A percentile compares a stretch with the other conserved stretches of the same genome.
Conservation (phyloP, 176 grass and related monocot genomes). For the Themeda triandra region DNA sequence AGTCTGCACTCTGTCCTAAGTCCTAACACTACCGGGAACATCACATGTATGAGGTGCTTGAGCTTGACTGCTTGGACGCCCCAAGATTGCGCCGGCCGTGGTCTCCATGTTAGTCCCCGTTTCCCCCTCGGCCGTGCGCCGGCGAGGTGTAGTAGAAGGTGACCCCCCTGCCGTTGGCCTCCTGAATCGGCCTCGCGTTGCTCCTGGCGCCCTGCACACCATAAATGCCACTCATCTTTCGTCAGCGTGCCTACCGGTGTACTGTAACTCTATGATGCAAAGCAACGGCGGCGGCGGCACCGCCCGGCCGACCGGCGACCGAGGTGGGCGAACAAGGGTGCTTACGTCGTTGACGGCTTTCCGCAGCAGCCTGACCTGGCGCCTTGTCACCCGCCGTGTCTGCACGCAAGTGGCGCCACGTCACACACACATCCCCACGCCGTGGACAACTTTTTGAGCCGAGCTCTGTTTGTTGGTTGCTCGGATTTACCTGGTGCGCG, state of each 20-base stretch:
- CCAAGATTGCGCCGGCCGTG: not conserved
- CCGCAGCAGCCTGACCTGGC: slow-evolving; percentile 52
- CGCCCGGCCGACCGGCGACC: too few species aligned
- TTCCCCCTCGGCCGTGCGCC: not conserved
- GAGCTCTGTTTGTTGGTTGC: too few species aligned
- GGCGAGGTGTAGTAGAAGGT: slow-evolving; percentile 37
- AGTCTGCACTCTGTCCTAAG: too few species aligned
- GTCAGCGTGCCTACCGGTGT: not conserved
- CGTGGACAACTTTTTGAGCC: not conserved
- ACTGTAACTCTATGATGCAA: not conserved
- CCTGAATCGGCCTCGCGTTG: slow-evolving; percentile 73
- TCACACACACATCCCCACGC: not conserved
- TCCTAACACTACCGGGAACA: too few species aligned
- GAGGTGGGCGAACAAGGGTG: not conserved
- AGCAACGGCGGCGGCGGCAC: not conserved
- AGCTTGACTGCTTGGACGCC: too few species aligned
- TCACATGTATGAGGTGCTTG: too few species aligned
- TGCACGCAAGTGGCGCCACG: slow-evolving; percentile 12
- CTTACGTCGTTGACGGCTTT: slow-evolving; percentile 68
- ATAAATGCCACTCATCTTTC: not conserved
- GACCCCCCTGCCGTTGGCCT: slow-evolving; percentile 38
- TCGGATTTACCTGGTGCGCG: slow-evolving; percentile 31
- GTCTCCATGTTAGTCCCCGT: not conserved
- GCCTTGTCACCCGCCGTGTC: slow-evolving; percentile 24
- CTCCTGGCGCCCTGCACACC: slow-evolving; percentile 27